These are phyloP conservation scores for Lachnellula arida DNA, from an alignment of 2,329 filamentous ascomycete species.

Conservation along the genomic window DNA sequence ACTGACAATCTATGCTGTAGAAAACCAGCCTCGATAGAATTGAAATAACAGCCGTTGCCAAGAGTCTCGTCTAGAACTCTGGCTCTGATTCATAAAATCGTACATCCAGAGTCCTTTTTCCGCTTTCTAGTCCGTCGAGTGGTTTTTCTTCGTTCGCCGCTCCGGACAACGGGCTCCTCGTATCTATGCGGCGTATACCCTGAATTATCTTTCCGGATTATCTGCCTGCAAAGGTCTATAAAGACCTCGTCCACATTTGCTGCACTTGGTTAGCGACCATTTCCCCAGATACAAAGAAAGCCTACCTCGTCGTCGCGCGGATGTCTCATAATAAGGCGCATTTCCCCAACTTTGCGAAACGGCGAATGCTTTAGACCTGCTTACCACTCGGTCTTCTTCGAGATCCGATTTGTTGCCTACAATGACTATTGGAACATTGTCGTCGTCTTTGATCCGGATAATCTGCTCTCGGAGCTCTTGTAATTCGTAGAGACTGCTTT, in stretches of 20 bases:
- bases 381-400: conserved; percentile 65
- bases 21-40: neutral
- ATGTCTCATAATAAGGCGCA: conserved; percentile 70
- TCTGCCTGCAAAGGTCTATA: conserved; percentile 61
- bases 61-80: neutral
- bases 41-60: neutral
- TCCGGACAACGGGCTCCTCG: neutral
- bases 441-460: conserved; percentile 67
- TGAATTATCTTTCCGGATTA: conserved; percentile 53
- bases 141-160: neutral
- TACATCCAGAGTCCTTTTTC: conserved; percentile 6
- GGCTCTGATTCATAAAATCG: conserved; percentile 10
- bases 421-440: conserved; percentile 65
- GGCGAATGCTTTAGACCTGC: conserved; percentile 59
- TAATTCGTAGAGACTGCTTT: conserved; percentile 64
- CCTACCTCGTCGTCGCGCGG: conserved; percentile 52
- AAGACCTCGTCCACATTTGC: conserved; percentile 71
- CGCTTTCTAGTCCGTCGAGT: neutral
- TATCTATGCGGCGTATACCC: neutral
- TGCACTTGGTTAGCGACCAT: neutral
- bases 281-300: neutral
- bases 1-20: neutral
- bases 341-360: conserved; percentile 66
- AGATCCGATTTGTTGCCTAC: conserved; percentile 72
- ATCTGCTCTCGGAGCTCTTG: conserved; percentile 68